phyloP scores from a whole-genome alignment of 1,139 yeast species.

The Nakaseomyces glabratus region DNA sequence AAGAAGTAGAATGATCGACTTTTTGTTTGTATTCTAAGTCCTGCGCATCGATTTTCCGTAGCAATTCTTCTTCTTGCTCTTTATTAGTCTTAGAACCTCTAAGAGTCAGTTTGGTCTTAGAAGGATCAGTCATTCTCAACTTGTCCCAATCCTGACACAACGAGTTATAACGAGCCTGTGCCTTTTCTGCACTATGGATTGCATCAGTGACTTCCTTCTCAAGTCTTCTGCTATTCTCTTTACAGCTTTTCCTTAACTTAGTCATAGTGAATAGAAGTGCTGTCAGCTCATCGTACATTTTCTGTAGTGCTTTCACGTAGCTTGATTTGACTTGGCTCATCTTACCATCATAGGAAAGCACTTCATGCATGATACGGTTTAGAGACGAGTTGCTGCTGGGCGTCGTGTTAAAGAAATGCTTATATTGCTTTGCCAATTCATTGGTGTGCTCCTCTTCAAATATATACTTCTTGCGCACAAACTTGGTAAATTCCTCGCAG shows the following conservation, averaged over 20 bases:
- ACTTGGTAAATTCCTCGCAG: slow-evolving; percentile 77
- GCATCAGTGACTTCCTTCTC: slow-evolving; percentile 83
- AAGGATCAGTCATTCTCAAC: slow-evolving; percentile 71
- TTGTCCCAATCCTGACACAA: slow-evolving; percentile 83
- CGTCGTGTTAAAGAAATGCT: slow-evolving; percentile 33
- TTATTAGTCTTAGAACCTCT: slow-evolving; percentile 69
- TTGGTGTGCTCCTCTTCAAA: slow-evolving; percentile 72
- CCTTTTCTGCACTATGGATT: slow-evolving; percentile 77
- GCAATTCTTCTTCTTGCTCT: slow-evolving; percentile 88
- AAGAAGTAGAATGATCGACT: slow-evolving; percentile 62
- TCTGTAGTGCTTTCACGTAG: slow-evolving; percentile 68
- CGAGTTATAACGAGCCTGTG: slow-evolving; percentile 69
- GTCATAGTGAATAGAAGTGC: slow-evolving; percentile 64
- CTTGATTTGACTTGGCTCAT: slow-evolving; percentile 63
- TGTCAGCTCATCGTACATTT: slow-evolving; percentile 78
- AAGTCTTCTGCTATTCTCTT: slow-evolving; percentile 71
- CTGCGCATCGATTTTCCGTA: slow-evolving; percentile 69
- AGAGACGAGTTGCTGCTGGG: slow-evolving; percentile 52
- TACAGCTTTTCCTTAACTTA: slow-evolving; percentile 60
- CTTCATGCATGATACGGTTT: slow-evolving; percentile 52
- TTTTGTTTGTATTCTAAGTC: slow-evolving; percentile 78
- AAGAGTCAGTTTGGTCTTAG: slow-evolving; percentile 67
- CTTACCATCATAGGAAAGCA: slow-evolving; percentile 71
- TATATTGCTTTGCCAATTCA: slow-evolving; percentile 58
- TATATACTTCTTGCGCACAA: slow-evolving; percentile 66